Evolutionary conservation across 805 yeast genomes (phyloP), one percentile per base, ranked within the genome.

Genomic region (Candida sakaeoensis): DNA sequence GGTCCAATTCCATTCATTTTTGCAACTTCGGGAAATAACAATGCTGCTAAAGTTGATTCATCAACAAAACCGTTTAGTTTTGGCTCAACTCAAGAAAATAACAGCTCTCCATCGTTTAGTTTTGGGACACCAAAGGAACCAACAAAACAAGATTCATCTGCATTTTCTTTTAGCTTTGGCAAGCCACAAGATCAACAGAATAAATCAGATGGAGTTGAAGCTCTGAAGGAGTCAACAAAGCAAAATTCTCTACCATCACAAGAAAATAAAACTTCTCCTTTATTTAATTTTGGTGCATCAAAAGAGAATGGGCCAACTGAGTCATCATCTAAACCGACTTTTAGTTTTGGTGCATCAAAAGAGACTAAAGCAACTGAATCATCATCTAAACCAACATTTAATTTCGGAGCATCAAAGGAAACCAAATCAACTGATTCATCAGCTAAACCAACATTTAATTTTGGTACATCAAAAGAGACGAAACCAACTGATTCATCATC

Each of bases 131-230:
- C 24, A 21, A 21, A 12, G 26, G 31, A 21, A 21, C 16, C 33
- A 30, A 14, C 22, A 13, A 30, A 29, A 29, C 15, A 5, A 12
- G 32, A 29, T 7, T 13, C 32, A 8, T 7, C 32, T 14, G 10
- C 21, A 30, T 17, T 16, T 8, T 22, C 30, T 26, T 24, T 30
- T n/a, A 4, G 21, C 4, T 30, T 30, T 30, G 28, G 21, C n/a
- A 8, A 12, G n/a, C 24, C 24, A 21, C 24, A 12, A 29, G 31
- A n/a, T n/a, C n/a, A n/a, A n/a, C n/a, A 31, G 18, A 26, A 16
- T 32, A 39, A 36, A 33, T 12, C 40, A 10, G 30, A 38, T 22
- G 26, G 32, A 14, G 50, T 54, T 28, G 55, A 55, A 4, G 15
- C 42, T 2, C 17, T 43, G 18, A 31, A 42, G 4, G n/a, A 39